phyloP scores from a whole-genome alignment of 2,329 filamentous ascomycete genomes.

The Westerdykella aurantiaca region DNA sequence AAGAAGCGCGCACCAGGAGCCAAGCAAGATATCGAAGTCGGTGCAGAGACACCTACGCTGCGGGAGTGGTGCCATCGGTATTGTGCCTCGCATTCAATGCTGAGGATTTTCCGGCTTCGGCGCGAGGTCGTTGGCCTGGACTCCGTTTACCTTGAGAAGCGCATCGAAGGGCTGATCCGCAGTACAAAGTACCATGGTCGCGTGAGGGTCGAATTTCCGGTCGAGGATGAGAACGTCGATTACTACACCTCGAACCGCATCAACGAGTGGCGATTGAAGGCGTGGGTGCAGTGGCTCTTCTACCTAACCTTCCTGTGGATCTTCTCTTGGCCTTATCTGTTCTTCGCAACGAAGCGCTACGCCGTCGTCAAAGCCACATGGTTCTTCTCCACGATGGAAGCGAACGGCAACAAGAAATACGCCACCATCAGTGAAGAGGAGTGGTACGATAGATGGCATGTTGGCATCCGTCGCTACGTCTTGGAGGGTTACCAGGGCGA shows the following conservation, averaged over 20 bases:
- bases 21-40: conserved; percentile 44
- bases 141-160: conserved; percentile 46
- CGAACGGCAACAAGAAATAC: conserved; percentile 42
- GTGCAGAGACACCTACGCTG: conserved; percentile 37
- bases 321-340: conserved; percentile 65
- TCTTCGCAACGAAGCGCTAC: conserved; percentile 62
- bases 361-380: conserved; percentile 59
- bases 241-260: conserved; percentile 58
- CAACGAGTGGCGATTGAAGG: conserved; percentile 60
- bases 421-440: conserved; percentile 47
- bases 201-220: conserved; percentile 55
- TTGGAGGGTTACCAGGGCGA: conserved; percentile 52
- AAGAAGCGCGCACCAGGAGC: conserved; percentile 46
- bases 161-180: conserved; percentile 54
- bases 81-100: conserved; percentile 51
- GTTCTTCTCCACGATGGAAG: conserved; percentile 45
- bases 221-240: conserved; percentile 52
- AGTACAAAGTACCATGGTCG: conserved; percentile 63
- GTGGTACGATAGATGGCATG: conserved; percentile 59
- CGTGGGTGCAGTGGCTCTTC: conserved; percentile 60
- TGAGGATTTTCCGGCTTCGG: conserved; percentile 48
- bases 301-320: conserved; percentile 63
- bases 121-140: conserved; percentile 57
- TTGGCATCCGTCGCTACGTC: conserved; percentile 55
- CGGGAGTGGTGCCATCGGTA: conserved; percentile 64